Evolutionary conservation across 2,329 filamentous ascomycete species (phyloP).

Genomic region (Lanzia echinophila): DNA sequence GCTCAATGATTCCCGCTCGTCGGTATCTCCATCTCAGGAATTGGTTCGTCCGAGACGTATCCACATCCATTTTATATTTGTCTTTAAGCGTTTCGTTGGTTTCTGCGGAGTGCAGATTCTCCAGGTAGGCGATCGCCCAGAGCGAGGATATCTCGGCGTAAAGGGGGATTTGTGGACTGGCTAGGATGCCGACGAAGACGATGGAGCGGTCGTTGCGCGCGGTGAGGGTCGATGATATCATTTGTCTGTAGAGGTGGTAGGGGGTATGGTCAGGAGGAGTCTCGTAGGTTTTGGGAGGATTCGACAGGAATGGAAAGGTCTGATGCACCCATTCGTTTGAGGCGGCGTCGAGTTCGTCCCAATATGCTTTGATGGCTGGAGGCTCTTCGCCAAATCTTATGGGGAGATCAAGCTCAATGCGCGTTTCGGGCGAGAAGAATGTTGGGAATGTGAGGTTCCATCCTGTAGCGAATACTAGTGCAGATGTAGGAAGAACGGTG

Average conservation of each 20-base stretch:
- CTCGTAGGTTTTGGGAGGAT: constrained; percentile 5
- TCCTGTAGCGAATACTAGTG: constrained; percentile 8
- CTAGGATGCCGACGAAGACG: constrained; percentile 25
- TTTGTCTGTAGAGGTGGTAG: constrained; percentile 37
- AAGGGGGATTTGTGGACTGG: constrained; percentile 5
- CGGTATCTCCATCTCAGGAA: constrained; percentile 8
- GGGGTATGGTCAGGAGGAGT: not conserved
- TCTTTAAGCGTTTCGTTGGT: not conserved
- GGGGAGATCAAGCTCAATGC: constrained; percentile 7
- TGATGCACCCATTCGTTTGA: constrained; percentile 5
- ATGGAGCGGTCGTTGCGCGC: constrained; percentile 30
- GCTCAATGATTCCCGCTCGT: not conserved
- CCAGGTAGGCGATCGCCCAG: constrained; percentile 11
- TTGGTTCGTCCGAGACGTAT: not conserved
- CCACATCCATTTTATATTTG: constrained; percentile 2
- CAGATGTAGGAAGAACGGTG: not conserved
- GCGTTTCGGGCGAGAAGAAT: constrained; percentile 1
- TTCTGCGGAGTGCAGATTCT: constrained; percentile 6
- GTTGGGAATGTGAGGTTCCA: constrained; percentile 8
- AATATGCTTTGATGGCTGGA: not conserved
- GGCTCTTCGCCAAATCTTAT: not conserved
- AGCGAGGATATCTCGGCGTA: constrained; percentile 11
- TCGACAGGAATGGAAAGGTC: constrained; percentile 9
- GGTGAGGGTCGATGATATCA: constrained; percentile 24
- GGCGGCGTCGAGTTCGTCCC: not conserved